These are phyloP conservation scores for Ocimum tenuiflorum DNA, from an alignment of 257 asterid genomes.

Conservation along the genomic window DNA sequence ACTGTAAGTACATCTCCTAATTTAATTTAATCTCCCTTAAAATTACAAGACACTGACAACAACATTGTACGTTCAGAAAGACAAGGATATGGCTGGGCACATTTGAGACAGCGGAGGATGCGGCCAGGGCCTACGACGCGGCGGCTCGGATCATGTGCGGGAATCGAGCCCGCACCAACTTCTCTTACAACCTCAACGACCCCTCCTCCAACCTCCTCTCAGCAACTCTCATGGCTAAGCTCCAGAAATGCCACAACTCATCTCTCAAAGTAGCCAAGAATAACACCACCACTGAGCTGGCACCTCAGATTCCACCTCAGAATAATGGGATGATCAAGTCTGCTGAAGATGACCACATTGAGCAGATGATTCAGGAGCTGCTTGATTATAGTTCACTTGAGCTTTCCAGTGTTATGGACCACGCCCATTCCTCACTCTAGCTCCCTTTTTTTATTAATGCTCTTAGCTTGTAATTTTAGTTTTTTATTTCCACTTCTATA, in stretches of 20 bases:
- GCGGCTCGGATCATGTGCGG: conserved; percentile 89
- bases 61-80: conserved; percentile 49
- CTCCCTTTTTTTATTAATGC: not conserved
- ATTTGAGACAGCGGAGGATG: conserved; percentile 90
- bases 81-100: conserved; percentile 92
- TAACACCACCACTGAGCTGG: too few species aligned
- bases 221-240: conserved; percentile 64
- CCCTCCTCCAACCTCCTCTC: conserved; percentile 57
- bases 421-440: not conserved
- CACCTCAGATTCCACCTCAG: not conserved
- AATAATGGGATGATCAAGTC: conserved; percentile 15
- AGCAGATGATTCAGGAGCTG: conserved; percentile 84
- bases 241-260: conserved; percentile 65
- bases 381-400: conserved; percentile 68
- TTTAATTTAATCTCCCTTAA: not conserved
- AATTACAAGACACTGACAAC: too few species aligned
- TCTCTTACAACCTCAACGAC: conserved; percentile 47
- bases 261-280: conserved; percentile 42
- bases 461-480: not conserved
- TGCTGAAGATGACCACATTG: conserved; percentile 71
- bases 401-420: conserved; percentile 37
- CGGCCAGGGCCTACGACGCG: conserved; percentile 83
- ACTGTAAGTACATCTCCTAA: conserved; percentile 31
- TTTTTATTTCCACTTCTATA: not conserved
- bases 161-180: conserved; percentile 69